Conservation (phyloP, 805 yeast species). For the Pichia pseudocactophila region DNA sequence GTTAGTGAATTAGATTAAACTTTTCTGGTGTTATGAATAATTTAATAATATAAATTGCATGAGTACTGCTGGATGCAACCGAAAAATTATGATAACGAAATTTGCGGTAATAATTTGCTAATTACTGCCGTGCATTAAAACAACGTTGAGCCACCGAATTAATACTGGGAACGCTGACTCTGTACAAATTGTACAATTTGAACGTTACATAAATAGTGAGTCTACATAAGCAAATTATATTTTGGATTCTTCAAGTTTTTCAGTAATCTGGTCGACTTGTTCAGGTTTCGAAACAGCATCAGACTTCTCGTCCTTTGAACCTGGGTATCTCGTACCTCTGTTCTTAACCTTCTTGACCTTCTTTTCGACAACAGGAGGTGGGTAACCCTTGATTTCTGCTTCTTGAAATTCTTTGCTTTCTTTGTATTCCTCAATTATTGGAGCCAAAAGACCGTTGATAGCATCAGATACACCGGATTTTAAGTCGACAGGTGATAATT, state of each 20-base stretch:
- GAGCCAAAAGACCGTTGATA: conserved; percentile 71
- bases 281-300: conserved; percentile 6
- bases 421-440: conserved; percentile 65
- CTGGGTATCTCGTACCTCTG: conserved; percentile 88
- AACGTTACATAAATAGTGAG: too few relatives aligned
- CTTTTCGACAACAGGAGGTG: conserved; percentile 53
- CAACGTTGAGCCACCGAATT: too few relatives aligned
- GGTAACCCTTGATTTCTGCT: conserved; percentile 74
- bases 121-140: too few relatives aligned
- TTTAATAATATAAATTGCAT: too few relatives aligned
- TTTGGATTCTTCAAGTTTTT: conserved; percentile 32
- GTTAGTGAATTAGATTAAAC: too few relatives aligned
- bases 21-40: too few relatives aligned
- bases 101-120: too few relatives aligned
- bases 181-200: too few relatives aligned
- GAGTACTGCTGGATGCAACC: too few relatives aligned
- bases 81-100: too few relatives aligned
- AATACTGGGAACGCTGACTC: too few relatives aligned
- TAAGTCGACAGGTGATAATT: conserved; percentile 86
- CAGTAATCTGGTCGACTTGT: conserved; percentile 27
- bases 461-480: conserved; percentile 86
- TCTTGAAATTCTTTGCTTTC: conserved; percentile 63
- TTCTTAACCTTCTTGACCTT: conserved; percentile 71
- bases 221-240: conserved; percentile 17
- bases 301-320: conserved; percentile 31